A percentile compares a stretch with the other conserved stretches of the same genome.
phyloP scores from a whole-genome alignment of 2,329 filamentous ascomycete species.

The Curvularia verruculosa region DNA sequence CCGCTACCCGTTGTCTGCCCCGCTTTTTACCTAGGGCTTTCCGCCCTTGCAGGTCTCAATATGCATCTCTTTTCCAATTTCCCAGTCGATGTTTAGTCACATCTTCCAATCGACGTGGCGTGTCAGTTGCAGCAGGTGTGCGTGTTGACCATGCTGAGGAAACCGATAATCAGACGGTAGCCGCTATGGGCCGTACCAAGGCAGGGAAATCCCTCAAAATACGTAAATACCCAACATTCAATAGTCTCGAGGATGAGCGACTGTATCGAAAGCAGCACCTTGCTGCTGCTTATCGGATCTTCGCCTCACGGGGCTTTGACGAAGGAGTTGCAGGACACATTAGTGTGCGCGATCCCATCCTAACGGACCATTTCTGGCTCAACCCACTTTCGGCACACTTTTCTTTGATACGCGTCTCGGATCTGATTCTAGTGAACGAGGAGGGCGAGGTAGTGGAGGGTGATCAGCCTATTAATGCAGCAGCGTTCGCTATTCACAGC shows the following conservation, averaged over 20 bases:
- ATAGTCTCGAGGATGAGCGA: slow-evolving; percentile 49
- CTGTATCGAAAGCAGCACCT: slow-evolving; percentile 55
- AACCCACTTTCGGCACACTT: slow-evolving; percentile 56
- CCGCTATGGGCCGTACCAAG: slow-evolving; percentile 55
- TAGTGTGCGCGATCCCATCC: slow-evolving; percentile 47
- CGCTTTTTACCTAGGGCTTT: background rate
- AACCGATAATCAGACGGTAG: slow-evolving; percentile 51
- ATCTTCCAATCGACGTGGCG: slow-evolving; percentile 20
- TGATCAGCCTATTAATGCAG: slow-evolving; percentile 53
- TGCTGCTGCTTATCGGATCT: slow-evolving; percentile 53
- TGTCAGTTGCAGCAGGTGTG: slow-evolving; percentile 22
- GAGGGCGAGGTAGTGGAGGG: slow-evolving; percentile 50
- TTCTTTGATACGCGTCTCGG: slow-evolving; percentile 49
- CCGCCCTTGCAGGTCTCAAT: background rate
- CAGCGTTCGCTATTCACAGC: slow-evolving; percentile 56
- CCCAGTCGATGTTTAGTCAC: slow-evolving; percentile 19
- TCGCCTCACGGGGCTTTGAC: slow-evolving; percentile 49
- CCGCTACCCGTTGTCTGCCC: slow-evolving; percentile 10
- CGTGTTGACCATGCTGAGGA: slow-evolving; percentile 46
- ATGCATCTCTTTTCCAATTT: background rate
- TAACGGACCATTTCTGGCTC: slow-evolving; percentile 49
- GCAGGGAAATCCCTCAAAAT: slow-evolving; percentile 56
- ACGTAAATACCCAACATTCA: slow-evolving; percentile 52
- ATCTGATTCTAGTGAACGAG: slow-evolving; percentile 54
- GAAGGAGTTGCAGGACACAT: slow-evolving; percentile 56